Percentiles rank a stretch among this genome's conserved stretches.
Conservation (phyloP, 305 asterid species). For the Fraxinus angustifolia region DNA sequence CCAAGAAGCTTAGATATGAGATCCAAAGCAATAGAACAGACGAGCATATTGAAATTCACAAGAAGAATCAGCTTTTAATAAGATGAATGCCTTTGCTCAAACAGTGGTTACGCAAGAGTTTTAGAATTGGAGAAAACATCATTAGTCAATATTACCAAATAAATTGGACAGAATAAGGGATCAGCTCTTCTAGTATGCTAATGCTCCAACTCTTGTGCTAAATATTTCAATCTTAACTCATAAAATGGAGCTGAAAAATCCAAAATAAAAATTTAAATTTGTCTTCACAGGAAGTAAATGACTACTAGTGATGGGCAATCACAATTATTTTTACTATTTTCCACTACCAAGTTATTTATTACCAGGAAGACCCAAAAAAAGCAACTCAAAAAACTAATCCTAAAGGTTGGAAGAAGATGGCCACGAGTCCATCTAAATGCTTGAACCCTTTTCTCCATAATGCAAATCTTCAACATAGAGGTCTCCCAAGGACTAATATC, state of each 20-base stretch:
- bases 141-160: neutral
- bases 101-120: neutral
- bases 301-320: neutral
- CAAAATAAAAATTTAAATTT: neutral
- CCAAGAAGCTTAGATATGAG: neutral
- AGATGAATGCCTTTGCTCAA: neutral
- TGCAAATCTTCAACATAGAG: neutral
- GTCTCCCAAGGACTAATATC: neutral
- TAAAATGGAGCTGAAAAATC: neutral
- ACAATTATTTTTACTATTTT: neutral
- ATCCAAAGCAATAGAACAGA: neutral
- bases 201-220: neutral
- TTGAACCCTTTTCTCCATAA: neutral
- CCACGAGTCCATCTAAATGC: neutral
- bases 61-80: neutral
- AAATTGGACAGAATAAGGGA: neutral
- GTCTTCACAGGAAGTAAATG: neutral
- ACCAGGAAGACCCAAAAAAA: neutral
- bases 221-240: neutral
- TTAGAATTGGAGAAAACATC: neutral
- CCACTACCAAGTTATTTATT: neutral
- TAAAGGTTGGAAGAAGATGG: neutral
- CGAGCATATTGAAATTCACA: neutral
- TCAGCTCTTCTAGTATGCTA: neutral
- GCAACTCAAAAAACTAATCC: neutral